Percentiles rank a stretch among this genome's conserved stretches.
phyloP scores from a whole-genome alignment of 2,329 filamentous ascomycete species.

The Fusarium lyarnte region DNA sequence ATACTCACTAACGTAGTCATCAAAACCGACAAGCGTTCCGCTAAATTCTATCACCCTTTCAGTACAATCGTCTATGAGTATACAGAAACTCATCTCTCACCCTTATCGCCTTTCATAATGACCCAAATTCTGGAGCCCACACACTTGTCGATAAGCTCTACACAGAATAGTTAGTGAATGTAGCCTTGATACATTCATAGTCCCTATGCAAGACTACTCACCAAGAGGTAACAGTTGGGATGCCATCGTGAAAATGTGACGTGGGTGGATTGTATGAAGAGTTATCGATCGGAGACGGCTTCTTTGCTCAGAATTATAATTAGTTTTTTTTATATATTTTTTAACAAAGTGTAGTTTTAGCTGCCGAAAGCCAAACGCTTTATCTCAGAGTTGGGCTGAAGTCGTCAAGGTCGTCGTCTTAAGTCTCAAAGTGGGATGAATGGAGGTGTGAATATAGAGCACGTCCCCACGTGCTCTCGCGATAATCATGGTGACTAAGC shows the following conservation, averaged over 20 bases:
- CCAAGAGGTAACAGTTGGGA: slow-evolving; percentile 79
- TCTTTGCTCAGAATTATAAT: not conserved
- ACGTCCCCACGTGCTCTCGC: slow-evolving; percentile 49
- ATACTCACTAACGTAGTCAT: slow-evolving; percentile 98
- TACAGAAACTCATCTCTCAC: slow-evolving; percentile 55
- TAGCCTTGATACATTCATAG: not conserved
- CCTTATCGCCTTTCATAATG: slow-evolving; percentile 99
- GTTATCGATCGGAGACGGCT: not conserved
- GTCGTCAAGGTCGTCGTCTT: slow-evolving; percentile 29
- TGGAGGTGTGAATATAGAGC: slow-evolving; percentile 37
- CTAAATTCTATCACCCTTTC: slow-evolving; percentile 78
- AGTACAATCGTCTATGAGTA: slow-evolving; percentile 6
- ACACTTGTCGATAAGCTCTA: slow-evolving; percentile 99
- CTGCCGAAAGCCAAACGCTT: not conserved
- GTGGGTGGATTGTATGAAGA: not conserved
- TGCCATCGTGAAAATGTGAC: slow-evolving; percentile 62
- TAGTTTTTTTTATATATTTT: no score
- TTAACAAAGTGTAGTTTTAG: not conserved
- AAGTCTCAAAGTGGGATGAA: slow-evolving; percentile 43
- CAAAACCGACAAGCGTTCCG: slow-evolving; percentile 92
- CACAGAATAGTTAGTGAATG: slow-evolving; percentile 28
- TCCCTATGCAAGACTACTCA: slow-evolving; percentile 48
- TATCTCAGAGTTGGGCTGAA: slow-evolving; percentile 15
- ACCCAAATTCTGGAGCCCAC: slow-evolving; percentile 98
- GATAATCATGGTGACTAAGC: slow-evolving; percentile 49